Evolutionary conservation across 768 basidiomycete genomes (phyloP).

Genomic region (Pleurotus giganteus): DNA sequence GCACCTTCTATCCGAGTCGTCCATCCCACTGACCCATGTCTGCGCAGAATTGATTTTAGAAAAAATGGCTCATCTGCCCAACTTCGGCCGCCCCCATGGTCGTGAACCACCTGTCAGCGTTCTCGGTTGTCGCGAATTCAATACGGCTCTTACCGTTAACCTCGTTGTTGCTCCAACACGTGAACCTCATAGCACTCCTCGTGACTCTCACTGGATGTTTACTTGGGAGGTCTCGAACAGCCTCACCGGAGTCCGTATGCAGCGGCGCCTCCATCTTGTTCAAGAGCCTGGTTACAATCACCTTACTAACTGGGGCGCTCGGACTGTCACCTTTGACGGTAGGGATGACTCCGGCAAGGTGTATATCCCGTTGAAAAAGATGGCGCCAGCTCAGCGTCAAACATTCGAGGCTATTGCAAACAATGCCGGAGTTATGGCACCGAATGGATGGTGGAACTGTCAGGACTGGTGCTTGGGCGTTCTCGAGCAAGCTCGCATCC

Average conservation of each 20-base stretch:
- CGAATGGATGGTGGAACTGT: slow-evolving; percentile 1
- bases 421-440: not conserved
- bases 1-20: not conserved
- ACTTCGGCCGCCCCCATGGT: slow-evolving; percentile 1
- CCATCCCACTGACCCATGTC: not conserved
- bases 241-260: not conserved
- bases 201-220: slow-evolving; percentile 5
- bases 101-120: not conserved
- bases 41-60: too few relatives aligned
- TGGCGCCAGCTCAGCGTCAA: not conserved
- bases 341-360: not conserved
- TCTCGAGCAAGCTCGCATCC: not conserved
- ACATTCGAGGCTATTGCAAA: not conserved
- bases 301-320: slow-evolving; percentile 1
- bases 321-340: not conserved
- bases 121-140: not conserved
- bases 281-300: not conserved
- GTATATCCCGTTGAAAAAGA: not conserved
- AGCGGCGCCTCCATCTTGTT: slow-evolving; percentile 3
- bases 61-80: slow-evolving; percentile 1
- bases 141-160: not conserved
- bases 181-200: not conserved
- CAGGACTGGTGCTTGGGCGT: slow-evolving; percentile 2
- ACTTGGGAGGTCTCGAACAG: not conserved
- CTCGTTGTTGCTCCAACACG: not conserved